These are phyloP conservation scores for Mortierella polycephala DNA, from an alignment of 371 early-diverging fungal species.

Conservation along the genomic window DNA sequence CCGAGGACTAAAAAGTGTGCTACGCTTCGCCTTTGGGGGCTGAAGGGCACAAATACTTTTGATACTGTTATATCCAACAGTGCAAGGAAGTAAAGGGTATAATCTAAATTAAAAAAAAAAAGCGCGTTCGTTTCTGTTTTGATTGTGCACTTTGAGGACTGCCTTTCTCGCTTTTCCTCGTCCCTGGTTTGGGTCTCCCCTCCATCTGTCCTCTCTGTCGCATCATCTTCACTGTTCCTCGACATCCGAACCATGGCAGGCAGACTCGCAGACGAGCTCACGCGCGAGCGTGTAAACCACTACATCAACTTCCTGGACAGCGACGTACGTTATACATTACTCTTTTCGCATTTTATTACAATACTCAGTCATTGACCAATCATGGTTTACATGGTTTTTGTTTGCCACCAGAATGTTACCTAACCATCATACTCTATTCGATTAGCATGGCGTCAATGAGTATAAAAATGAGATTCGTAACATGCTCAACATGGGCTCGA, in stretches of 20 bases:
- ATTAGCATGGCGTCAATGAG: slow-evolving; percentile 57
- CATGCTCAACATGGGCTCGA: slow-evolving; percentile 70
- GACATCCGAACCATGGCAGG: slow-evolving; percentile 26
- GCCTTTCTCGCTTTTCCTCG: background rate
- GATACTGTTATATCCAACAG: too few relatives aligned
- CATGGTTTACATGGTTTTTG: background rate
- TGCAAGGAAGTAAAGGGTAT: too few relatives aligned
- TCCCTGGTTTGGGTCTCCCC: background rate
- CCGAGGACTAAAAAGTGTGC: too few relatives aligned
- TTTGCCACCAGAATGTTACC: background rate
- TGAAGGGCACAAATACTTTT: too few relatives aligned
- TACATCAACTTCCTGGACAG: slow-evolving; percentile 53
- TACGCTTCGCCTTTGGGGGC: too few relatives aligned
- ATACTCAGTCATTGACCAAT: background rate
- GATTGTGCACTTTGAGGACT: too few relatives aligned
- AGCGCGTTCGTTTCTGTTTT: too few relatives aligned
- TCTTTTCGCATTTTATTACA: background rate
- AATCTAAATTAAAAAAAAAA: too few relatives aligned
- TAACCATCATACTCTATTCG: background rate
- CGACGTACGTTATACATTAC: slow-evolving; percentile 55
- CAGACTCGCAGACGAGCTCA: slow-evolving; percentile 46
- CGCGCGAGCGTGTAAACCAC: slow-evolving; percentile 47
- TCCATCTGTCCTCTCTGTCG: background rate
- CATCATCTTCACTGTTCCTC: background rate
- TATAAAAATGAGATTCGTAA: slow-evolving; percentile 74